A percentile compares a stretch with the other conserved stretches of the same genome.
Evolutionary conservation across 176 grass and related monocot species (phyloP).

Genomic region (Aegilops longissima): DNA sequence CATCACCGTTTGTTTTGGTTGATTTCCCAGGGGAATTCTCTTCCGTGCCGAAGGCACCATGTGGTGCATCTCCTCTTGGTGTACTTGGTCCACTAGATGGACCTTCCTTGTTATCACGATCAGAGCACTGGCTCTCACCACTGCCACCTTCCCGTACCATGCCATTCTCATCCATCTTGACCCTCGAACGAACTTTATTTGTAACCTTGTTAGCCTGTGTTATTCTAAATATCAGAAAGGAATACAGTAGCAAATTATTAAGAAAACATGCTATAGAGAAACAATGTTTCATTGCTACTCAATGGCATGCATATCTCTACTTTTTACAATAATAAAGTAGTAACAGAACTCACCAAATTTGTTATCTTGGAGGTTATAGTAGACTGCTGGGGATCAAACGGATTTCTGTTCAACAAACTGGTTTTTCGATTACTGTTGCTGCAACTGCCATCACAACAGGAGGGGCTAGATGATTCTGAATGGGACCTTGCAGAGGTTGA

Average conservation of each 20-base stretch:
- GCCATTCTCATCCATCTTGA: slow-evolving; percentile 56
- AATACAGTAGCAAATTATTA: slow-evolving; percentile 44
- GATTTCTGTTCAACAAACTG: slow-evolving; percentile 49
- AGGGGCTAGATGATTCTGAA: slow-evolving; percentile 23
- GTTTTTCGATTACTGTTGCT: slow-evolving; percentile 41
- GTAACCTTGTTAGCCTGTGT: slow-evolving; percentile 94
- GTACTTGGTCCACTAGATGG: slow-evolving; percentile 64
- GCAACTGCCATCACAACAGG: slow-evolving; percentile 42
- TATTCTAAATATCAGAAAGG: slow-evolving; percentile 67
- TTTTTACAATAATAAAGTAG: slow-evolving; percentile 18
- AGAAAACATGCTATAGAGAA: slow-evolving; percentile 28
- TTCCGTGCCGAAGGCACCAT: slow-evolving; percentile 28
- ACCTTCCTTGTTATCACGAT: slow-evolving; percentile 70
- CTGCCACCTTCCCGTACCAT: slow-evolving; percentile 57
- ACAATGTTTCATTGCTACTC: slow-evolving; percentile 11
- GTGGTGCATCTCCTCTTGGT: slow-evolving; percentile 54
- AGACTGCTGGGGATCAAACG: slow-evolving; percentile 64
- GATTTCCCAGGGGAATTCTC: slow-evolving; percentile 57
- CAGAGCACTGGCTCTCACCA: slow-evolving; percentile 50
- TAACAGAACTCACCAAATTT: slow-evolving; percentile 69
- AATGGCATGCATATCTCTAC: not conserved
- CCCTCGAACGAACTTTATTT: slow-evolving; percentile 92
- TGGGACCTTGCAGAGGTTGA: slow-evolving; percentile 44
- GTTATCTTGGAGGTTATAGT: slow-evolving; percentile 86
- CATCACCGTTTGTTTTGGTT: slow-evolving; percentile 50